phyloP scores from a whole-genome alignment of 1,284 basidiomycete genomes.

The Mycena sp. region DNA sequence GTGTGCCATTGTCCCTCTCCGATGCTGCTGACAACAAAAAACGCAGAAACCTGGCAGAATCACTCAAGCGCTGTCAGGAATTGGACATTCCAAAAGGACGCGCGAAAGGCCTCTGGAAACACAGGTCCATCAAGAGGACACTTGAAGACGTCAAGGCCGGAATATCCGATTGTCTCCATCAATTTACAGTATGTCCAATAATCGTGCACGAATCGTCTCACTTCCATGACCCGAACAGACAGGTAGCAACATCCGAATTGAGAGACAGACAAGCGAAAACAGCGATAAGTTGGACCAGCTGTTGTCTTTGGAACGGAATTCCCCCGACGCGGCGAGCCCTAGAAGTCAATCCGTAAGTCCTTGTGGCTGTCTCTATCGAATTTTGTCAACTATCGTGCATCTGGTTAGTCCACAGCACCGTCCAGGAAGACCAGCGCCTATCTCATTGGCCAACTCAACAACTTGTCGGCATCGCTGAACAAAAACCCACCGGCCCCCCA shows the following conservation, averaged over 20 bases:
- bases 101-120: background rate
- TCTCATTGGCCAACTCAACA: background rate
- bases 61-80: background rate
- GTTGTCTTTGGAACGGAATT: background rate
- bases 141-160: background rate
- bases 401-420: background rate
- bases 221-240: background rate
- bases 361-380: background rate
- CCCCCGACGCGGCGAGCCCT: background rate
- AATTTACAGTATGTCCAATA: background rate
- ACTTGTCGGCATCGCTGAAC: background rate
- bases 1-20: background rate
- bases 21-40: background rate
- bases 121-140: background rate
- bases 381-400: background rate
- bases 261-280: constrained; percentile 7
- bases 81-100: background rate
- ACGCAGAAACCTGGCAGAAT: background rate
- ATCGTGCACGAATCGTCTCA: background rate
- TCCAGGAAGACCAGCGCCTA: constrained; percentile 1
- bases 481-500: background rate
- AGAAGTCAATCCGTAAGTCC: background rate
- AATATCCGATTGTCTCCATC: background rate
- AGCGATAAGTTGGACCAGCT: constrained; percentile 12
- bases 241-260: background rate